Evolutionary conservation across 768 basidiomycete genomes (phyloP), one percentile per base, ranked within the genome.

Genomic region (Termitomyces sp.): DNA sequence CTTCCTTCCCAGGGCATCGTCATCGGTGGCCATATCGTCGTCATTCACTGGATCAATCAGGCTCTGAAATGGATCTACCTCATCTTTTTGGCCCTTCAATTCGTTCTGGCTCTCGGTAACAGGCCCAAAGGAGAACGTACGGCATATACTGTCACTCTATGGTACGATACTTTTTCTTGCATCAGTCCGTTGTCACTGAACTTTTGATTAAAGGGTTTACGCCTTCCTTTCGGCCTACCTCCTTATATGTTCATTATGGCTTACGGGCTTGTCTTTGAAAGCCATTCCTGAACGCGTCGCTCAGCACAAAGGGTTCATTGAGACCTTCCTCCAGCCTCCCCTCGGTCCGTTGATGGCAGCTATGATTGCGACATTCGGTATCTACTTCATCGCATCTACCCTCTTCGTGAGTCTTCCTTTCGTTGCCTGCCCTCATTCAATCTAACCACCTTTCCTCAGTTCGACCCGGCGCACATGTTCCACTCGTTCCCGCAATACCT

Each of bases 381-480:
- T 94, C 59, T 95, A 94, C 76, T 78, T 94, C 63, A 65, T 87
- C 39, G 82, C 92, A 3, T 95, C 92, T 0, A 78, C 91, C 70
- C 84, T 94, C 66, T 95, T 90, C 64, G 90, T 93, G 61, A 75
- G 90, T 79, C 8, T 51, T 46, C 43, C 13, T 18, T 3, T 52
- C 36, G 2, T 50, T 27, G 31, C 42, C 7, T 60, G 5, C 5
- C 32, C 34, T 10, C n/a, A 34, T 32, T 47, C n/a, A 24, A 57
- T 1, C 46, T 50, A 22, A 56, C 54, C 14, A 27, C n/a, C 18
- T 18, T 20, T 60, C n/a, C 41, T 27, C 59, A 94, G 90, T 84
- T 91, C 61, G 95, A 98, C 72, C 95, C 95, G 3, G 95, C 94
- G 91, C 95, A 98, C 72, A 89, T 98, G 87, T 87, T 95, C 73